Base-by-base conservation (phyloP, 306 rosid species). In the Vigna nakashimae region DNA sequence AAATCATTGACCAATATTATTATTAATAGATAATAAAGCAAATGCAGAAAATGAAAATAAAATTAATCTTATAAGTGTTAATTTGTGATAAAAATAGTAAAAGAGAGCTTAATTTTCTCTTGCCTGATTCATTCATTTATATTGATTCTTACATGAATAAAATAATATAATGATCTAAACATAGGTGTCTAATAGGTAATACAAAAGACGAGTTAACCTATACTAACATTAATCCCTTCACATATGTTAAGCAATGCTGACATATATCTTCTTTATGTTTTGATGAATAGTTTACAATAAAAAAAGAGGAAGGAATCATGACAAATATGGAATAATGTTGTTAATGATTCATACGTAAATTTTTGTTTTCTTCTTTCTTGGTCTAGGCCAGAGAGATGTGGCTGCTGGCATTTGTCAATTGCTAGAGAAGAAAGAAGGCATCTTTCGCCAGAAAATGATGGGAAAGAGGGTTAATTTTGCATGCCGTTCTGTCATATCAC, bases 391-490 rank as follows among this genome's bases (percentile, higher is more conserved):
- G 87, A 85, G 58, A 82, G 91, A 88, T 22, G 84, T 52, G 17
- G 75, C 86, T 72, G 45, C 89, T 65, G 98, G 98, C 63, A 89
- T 92, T 83, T 85, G 91, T 84, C 98, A 95, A 86, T 78, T 95
- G 85, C 83, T 95, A 82, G 98, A 95, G 81, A 95, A 95, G 90
- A 95, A 95, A 82, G 98, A 91, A 77, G 98, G 98, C 77, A 72
- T 95, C 73, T 95, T 95, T 79, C 97, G 98, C 65, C 98, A 95
- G 87, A 95, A 95, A 86, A 95, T 95, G 98, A 95, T 95, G 98
- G 98, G 98, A 51, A 95, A 95, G 90, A 89, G 98, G 80, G 98
- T 95, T 79, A 95, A 95, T 86, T 91, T 77, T 88, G 97, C 98
- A 5, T 92, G 98, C 73, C 97, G 98, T 60, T 92, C 98, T 82